Conservation (phyloP, 1,284 basidiomycete genomes). For the Malassezia obtusa region DNA sequence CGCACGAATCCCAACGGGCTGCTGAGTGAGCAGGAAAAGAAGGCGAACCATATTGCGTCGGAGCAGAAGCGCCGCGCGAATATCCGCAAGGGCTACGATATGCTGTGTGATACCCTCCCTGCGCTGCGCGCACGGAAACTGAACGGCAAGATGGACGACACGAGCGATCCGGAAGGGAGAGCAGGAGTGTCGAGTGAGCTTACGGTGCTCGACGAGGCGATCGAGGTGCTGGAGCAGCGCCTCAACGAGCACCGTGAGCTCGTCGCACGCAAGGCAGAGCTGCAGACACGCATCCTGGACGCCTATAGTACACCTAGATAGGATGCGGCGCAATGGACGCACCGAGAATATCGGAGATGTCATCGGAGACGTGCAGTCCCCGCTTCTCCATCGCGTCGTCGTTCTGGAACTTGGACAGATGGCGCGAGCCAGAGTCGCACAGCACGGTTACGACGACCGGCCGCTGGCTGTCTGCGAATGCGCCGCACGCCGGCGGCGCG, state of each 20-base stretch:
- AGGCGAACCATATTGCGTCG: conserved; percentile 17
- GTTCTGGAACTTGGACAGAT: conserved; percentile 45
- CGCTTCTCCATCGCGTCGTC: conserved; percentile 24
- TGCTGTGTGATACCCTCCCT: conserved; percentile 4
- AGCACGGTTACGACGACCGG: conserved; percentile 44
- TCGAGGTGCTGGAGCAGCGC: not conserved
- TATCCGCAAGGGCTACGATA: conserved; percentile 19
- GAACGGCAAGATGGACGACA: not conserved
- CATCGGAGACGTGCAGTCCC: conserved; percentile 22
- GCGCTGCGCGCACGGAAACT: not conserved
- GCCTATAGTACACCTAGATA: not conserved
- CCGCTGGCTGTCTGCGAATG: not conserved
- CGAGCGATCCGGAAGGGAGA: not conserved
- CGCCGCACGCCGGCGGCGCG: not conserved
- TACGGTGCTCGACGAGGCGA: conserved; percentile 6
- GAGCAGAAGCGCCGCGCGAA: conserved; percentile 18
- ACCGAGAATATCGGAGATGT: conserved; percentile 38
- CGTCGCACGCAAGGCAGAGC: not conserved
- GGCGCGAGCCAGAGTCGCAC: conserved; percentile 39
- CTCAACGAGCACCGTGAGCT: conserved; percentile 5
- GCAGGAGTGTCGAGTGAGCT: conserved; percentile 1
- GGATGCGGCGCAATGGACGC: not conserved
- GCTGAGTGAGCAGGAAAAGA: conserved; percentile 8
- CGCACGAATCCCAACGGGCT: conserved; percentile 1
- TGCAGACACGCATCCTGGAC: not conserved